phyloP scores from a whole-genome alignment of 2,329 filamentous ascomycete species.

The Scedosporium apiospermum region DNA sequence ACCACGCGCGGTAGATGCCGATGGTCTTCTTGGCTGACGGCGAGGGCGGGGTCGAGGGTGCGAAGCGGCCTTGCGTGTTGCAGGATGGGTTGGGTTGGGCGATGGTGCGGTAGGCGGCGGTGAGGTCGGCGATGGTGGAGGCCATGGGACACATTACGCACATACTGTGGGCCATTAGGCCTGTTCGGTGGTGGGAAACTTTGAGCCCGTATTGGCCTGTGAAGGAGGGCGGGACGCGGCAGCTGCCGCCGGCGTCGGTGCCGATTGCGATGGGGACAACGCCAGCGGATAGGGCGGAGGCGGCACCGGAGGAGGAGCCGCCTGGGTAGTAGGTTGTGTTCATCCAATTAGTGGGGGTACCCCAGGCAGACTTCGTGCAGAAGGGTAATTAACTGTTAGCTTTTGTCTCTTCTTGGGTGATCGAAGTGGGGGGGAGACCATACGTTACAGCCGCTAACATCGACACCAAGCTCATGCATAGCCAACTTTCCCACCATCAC shows the following conservation, averaged over 20 bases:
- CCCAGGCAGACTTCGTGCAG: conserved; percentile 53
- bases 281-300: conserved; percentile 59
- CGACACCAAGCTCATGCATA: conserved; percentile 74
- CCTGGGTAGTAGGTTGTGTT: conserved; percentile 71
- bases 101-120: conserved; percentile 74
- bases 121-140: conserved; percentile 65
- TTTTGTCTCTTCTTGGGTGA: too few relatives aligned
- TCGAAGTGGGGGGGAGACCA: too few relatives aligned
- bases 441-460: conserved; percentile 75
- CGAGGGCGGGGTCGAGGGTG: conserved; percentile 38
- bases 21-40: conserved; percentile 48
- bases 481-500: conserved; percentile 66
- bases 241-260: conserved; percentile 63
- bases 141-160: conserved; percentile 68
- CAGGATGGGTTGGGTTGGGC: conserved; percentile 59
- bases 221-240: conserved; percentile 64
- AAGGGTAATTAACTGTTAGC: too few relatives aligned
- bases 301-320: conserved; percentile 70
- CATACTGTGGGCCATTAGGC: conserved; percentile 42
- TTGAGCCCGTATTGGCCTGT: conserved; percentile 80
- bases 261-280: conserved; percentile 68
- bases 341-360: conserved; percentile 69
- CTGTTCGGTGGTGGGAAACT: conserved; percentile 62
- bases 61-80: conserved; percentile 52
- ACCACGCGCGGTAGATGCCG: conserved; percentile 55